Evolutionary conservation across 495 filamentous ascomycete species (phyloP).

Genomic region (Pyrenopolyporus hunteri): DNA sequence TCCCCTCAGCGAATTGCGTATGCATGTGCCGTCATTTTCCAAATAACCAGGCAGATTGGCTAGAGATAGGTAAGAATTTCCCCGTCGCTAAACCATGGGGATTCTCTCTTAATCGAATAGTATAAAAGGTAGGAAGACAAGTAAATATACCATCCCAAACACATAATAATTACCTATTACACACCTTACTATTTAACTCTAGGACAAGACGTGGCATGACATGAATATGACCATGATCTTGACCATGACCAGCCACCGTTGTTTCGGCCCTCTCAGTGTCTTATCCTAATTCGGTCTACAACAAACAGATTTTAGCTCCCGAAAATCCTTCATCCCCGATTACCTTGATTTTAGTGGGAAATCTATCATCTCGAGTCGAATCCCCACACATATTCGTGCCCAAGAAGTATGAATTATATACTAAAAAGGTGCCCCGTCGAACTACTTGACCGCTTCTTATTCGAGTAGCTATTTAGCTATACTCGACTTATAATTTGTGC

Average conservation of each 20-base stretch:
- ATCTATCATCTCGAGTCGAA: not conserved
- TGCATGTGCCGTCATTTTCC: too few relatives aligned
- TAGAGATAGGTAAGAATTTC: too few relatives aligned
- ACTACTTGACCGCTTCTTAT: slow-evolving; percentile 32
- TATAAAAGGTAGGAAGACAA: too few relatives aligned
- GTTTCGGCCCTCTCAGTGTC: slow-evolving; percentile 8
- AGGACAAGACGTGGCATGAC: too few relatives aligned
- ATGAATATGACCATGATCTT: too few relatives aligned
- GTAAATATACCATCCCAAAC: not conserved
- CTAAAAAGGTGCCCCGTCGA: slow-evolving; percentile 13
- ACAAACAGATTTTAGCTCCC: slow-evolving; percentile 1
- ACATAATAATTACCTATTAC: not conserved
- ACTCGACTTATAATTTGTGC: too few relatives aligned
- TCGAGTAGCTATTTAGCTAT: too few relatives aligned
- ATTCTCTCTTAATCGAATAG: too few relatives aligned
- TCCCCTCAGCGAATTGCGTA: too few relatives aligned
- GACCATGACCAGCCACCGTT: slow-evolving; percentile 22
- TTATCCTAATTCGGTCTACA: not conserved
- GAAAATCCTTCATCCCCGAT: not conserved
- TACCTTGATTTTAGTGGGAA: slow-evolving; percentile 4
- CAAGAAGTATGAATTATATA: slow-evolving; percentile 10
- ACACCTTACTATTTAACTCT: not conserved
- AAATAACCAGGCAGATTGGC: too few relatives aligned
- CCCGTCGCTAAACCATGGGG: too few relatives aligned
- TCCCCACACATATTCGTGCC: slow-evolving; percentile 10